Evolutionary conservation across 139 green algal species (phyloP).

Genomic region (Chlamydomonas incerta): DNA sequence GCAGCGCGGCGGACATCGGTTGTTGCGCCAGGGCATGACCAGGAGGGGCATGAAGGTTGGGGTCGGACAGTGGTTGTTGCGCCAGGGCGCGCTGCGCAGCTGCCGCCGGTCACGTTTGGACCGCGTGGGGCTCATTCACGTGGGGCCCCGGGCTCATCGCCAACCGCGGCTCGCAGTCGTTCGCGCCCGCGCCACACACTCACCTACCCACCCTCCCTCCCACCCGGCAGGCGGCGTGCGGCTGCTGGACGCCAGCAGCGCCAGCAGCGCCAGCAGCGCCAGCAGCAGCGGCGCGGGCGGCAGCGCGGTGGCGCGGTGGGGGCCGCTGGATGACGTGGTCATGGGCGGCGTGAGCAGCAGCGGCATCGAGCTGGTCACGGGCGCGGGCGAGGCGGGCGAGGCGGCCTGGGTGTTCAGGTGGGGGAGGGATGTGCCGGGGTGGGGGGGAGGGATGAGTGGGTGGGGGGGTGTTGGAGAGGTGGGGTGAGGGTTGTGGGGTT

Average conservation of each 20-base stretch:
- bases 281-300: too few species aligned
- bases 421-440: background rate
- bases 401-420: constrained; percentile 74
- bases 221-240: background rate
- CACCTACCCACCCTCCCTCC: too few species aligned
- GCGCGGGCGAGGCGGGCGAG: constrained; percentile 72
- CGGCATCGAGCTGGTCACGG: constrained; percentile 46
- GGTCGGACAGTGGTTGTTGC: too few species aligned
- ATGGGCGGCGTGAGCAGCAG: constrained; percentile 90
- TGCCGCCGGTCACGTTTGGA: too few species aligned
- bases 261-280: background rate
- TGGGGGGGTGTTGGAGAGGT: background rate
- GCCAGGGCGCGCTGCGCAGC: too few species aligned
- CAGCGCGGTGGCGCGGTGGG: constrained; percentile 61
- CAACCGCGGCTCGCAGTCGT: too few species aligned
- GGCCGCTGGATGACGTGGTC: constrained; percentile 94
- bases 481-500: background rate
- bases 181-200: too few species aligned
- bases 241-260: constrained; percentile 20
- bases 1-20: too few species aligned
- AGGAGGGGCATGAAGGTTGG: too few species aligned
- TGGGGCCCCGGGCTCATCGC: too few species aligned
- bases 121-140: too few species aligned
- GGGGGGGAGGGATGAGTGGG: background rate
- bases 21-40: too few species aligned